Evolutionary conservation across 1,284 basidiomycete species (phyloP).

Genomic region (Polyporus tsugae): DNA sequence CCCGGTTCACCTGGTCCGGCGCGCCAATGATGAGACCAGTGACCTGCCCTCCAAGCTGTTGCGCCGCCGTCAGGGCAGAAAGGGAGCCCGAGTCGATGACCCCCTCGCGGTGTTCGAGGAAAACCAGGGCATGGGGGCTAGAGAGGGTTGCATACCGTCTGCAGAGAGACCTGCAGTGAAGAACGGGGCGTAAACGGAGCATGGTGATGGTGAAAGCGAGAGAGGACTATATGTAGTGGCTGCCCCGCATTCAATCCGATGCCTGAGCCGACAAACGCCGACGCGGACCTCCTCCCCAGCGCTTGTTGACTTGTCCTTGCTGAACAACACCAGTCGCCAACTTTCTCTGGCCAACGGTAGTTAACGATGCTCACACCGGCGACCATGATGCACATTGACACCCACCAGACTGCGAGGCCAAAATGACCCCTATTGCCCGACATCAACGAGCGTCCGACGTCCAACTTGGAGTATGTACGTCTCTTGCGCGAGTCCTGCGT

Average conservation of each 20-base stretch:
- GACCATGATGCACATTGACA: no score
- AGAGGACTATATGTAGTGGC: no score
- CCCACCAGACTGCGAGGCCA: no score
- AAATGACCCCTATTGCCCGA: no score
- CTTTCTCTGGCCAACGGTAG: no score
- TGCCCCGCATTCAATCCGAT: slow-evolving; percentile 4
- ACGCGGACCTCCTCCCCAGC: not conserved
- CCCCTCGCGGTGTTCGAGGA: slow-evolving; percentile 89
- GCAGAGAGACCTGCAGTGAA: slow-evolving; percentile 39
- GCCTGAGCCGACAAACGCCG: not conserved
- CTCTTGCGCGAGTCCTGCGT: not conserved
- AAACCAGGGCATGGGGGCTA: slow-evolving; percentile 80
- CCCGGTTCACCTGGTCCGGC: slow-evolving; percentile 72
- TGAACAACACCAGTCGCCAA: no score
- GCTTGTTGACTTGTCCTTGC: no score
- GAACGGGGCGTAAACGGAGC: slow-evolving; percentile 44
- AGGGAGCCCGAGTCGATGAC: slow-evolving; percentile 87
- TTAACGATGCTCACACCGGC: no score
- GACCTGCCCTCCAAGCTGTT: slow-evolving; percentile 85
- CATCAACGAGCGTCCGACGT: not conserved
- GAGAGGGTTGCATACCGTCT: slow-evolving; percentile 65
- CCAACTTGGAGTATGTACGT: not conserved
- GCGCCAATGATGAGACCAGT: slow-evolving; percentile 89
- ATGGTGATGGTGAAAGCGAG: slow-evolving; percentile 38
- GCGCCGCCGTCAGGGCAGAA: slow-evolving; percentile 90